These are phyloP conservation scores for Rhodofomes roseus DNA, from an alignment of 1,284 basidiomycete genomes.

Conservation along the genomic window DNA sequence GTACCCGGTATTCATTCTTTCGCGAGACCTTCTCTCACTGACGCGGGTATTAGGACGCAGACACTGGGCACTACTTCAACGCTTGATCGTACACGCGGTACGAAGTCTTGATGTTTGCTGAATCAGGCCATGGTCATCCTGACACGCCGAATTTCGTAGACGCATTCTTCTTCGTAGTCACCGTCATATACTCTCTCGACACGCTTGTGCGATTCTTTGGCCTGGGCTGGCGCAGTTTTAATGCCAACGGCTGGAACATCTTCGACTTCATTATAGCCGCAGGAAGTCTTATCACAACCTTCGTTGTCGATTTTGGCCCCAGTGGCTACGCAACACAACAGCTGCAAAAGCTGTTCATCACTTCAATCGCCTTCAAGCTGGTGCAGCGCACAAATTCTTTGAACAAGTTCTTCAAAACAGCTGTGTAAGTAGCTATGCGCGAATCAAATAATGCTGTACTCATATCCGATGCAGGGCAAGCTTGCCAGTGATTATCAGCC, in stretches of 20 bases:
- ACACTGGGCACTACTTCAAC: constrained; percentile 58
- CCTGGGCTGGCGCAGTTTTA: constrained; percentile 83
- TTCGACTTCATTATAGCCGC: constrained; percentile 85
- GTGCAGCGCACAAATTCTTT: constrained; percentile 87
- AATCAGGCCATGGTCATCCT: neutral
- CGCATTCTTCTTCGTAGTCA: constrained; percentile 75
- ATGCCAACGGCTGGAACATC: constrained; percentile 88
- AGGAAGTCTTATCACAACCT: constrained; percentile 84
- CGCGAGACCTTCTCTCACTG: constrained; percentile 11
- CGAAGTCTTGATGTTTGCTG: constrained; percentile 28
- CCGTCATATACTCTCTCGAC: constrained; percentile 77
- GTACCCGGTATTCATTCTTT: constrained; percentile 24
- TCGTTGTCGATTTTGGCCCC: constrained; percentile 65
- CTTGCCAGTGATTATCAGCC: constrained; percentile 82
- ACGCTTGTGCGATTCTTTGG: constrained; percentile 79
- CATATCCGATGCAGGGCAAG: constrained; percentile 57
- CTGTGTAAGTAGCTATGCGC: constrained; percentile 58
- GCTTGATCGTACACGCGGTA: constrained; percentile 68
- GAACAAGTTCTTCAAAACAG: constrained; percentile 97
- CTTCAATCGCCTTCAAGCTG: constrained; percentile 91
- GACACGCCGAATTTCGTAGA: constrained; percentile 42
- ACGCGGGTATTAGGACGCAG: constrained; percentile 70
- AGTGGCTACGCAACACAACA: constrained; percentile 58
- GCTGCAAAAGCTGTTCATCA: constrained; percentile 93
- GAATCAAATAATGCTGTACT: neutral